phyloP scores from a whole-genome alignment of 352 stramenopile species.

The Globisporangium nagaii region DNA sequence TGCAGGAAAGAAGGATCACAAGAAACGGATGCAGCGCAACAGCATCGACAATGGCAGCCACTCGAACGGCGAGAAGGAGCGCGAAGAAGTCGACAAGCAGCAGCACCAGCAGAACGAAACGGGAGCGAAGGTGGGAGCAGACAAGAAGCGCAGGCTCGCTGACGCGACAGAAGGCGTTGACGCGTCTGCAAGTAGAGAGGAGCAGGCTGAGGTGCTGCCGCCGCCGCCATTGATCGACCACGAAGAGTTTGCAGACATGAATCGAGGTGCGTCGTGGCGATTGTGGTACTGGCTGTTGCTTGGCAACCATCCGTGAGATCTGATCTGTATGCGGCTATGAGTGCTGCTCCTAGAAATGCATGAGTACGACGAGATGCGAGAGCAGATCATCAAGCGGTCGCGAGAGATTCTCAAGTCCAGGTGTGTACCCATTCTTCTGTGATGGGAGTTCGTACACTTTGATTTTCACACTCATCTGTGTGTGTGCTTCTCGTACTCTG shows the following conservation, averaged over 20 bases:
- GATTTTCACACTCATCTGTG: neutral
- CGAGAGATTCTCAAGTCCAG: slow-evolving; percentile 93
- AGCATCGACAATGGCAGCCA: neutral
- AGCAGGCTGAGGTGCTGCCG: neutral
- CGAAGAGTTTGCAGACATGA: slow-evolving; percentile 55
- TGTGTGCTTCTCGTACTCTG: neutral
- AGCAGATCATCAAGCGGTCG: slow-evolving; percentile 94
- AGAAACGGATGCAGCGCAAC: slow-evolving; percentile 4
- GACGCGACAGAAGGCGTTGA: neutral
- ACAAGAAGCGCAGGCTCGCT: slow-evolving; percentile 6
- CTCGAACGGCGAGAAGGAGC: neutral
- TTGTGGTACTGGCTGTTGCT: too few relatives aligned
- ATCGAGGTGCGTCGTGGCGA: slow-evolving; percentile 19
- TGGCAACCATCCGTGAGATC: too few relatives aligned
- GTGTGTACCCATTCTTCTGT: slow-evolving; percentile 18
- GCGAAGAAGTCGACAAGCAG: neutral
- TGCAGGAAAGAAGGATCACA: neutral
- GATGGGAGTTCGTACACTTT: neutral
- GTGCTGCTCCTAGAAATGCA: slow-evolving; percentile 82
- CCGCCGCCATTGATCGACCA: slow-evolving; percentile 33
- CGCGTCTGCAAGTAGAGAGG: neutral
- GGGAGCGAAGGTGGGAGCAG: neutral
- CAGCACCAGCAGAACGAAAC: neutral
- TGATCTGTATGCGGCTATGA: neutral
- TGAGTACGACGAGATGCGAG: slow-evolving; percentile 87